These are phyloP conservation scores for Purpureocillium lavendulum DNA, from an alignment of 2,329 filamentous ascomycete genomes.

Conservation along the genomic window DNA sequence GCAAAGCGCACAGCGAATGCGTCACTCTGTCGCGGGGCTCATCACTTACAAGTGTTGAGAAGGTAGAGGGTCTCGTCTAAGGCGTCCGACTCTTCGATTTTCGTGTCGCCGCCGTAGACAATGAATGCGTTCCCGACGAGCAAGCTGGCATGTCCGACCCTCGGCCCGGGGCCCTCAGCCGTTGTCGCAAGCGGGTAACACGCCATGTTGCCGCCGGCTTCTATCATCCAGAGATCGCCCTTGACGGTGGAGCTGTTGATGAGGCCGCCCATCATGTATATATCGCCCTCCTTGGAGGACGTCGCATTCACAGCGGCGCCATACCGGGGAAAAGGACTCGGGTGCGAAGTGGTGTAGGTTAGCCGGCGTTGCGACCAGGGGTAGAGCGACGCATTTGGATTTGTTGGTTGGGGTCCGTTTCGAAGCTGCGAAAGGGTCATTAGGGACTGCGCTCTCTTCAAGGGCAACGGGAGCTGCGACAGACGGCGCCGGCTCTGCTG, in stretches of 20 bases:
- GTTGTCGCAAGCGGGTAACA: slow-evolving; percentile 90
- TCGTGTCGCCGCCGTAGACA: slow-evolving; percentile 96
- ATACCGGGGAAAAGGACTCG: slow-evolving; percentile 91
- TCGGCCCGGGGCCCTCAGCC: slow-evolving; percentile 85
- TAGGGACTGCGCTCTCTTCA: slow-evolving; percentile 5
- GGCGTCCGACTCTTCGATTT: slow-evolving; percentile 85
- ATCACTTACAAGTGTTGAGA: slow-evolving; percentile 83
- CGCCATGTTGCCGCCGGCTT: slow-evolving; percentile 77
- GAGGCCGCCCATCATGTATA: slow-evolving; percentile 95
- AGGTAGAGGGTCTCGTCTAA: slow-evolving; percentile 94
- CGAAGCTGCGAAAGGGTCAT: slow-evolving; percentile 34
- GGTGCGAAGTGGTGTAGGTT: slow-evolving; percentile 73
- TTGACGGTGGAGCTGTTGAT: slow-evolving; percentile 95
- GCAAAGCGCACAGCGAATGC: not conserved
- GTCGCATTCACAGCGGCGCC: slow-evolving; percentile 90
- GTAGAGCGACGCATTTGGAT: slow-evolving; percentile 74
- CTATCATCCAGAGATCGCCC: slow-evolving; percentile 95
- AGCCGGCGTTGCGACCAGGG: slow-evolving; percentile 91
- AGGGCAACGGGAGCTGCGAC: not conserved
- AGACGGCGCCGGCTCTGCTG: not conserved
- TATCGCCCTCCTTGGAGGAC: slow-evolving; percentile 91
- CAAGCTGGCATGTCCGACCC: slow-evolving; percentile 89
- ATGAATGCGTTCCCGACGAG: slow-evolving; percentile 98
- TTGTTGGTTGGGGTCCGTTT: slow-evolving; percentile 40
- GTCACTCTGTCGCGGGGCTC: not conserved